phyloP scores from a whole-genome alignment of 1,139 yeast genomes.

The Lodderomyces orthopsilosis region DNA sequence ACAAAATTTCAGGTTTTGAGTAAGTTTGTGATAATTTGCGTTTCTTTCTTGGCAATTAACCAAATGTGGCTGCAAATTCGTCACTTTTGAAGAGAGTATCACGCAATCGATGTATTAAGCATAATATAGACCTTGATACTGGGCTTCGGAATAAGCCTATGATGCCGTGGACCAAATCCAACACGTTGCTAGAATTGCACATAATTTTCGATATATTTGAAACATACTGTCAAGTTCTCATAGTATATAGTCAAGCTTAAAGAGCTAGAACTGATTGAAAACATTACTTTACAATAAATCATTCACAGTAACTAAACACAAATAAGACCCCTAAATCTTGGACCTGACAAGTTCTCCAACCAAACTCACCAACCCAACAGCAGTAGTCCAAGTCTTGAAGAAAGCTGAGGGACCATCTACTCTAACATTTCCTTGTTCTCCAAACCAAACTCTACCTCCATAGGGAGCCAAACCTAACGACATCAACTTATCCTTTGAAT shows the following conservation, averaged over 20 bases:
- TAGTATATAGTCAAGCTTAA: too few relatives aligned
- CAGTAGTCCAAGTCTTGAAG: slow-evolving; percentile 31
- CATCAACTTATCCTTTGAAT: slow-evolving; percentile 29
- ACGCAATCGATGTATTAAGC: not conserved
- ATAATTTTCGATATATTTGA: too few relatives aligned
- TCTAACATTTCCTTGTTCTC: slow-evolving; percentile 33
- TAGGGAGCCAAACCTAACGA: slow-evolving; percentile 19
- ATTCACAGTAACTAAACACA: not conserved
- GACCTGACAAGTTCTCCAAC: slow-evolving; percentile 11
- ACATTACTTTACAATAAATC: not conserved
- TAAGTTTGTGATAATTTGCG: too few relatives aligned
- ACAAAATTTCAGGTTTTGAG: too few relatives aligned
- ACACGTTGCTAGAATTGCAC: too few relatives aligned
- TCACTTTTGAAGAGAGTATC: not conserved
- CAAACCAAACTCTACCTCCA: slow-evolving; percentile 33
- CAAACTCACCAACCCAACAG: slow-evolving; percentile 17
- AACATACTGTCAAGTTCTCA: too few relatives aligned
- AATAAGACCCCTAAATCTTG: not conserved
- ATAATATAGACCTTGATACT: not conserved
- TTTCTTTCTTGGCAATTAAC: too few relatives aligned
- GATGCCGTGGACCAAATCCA: too few relatives aligned
- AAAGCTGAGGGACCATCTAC: slow-evolving; percentile 33
- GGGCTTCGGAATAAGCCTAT: too few relatives aligned
- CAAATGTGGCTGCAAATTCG: too few relatives aligned
- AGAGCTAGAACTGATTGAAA: too few relatives aligned